Evolutionary conservation across 2,329 filamentous ascomycete species (phyloP).

Genomic region (Nigrospora osmanthi): DNA sequence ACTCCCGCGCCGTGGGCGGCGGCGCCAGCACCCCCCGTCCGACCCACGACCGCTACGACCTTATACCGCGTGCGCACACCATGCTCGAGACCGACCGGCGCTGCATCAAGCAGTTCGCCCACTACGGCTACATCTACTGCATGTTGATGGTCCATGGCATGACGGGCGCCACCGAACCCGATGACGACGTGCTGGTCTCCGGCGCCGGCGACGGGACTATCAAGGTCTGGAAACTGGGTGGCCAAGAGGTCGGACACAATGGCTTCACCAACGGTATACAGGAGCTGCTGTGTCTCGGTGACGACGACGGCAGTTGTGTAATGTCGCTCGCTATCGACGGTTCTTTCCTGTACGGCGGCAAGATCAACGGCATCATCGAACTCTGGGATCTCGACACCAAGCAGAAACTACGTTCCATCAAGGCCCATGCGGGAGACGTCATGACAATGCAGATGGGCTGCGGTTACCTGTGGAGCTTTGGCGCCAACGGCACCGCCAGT

Average conservation of each 20-base stretch:
- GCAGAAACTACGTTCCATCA: constrained; percentile 82
- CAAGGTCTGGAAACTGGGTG: constrained; percentile 75
- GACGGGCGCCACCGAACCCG: constrained; percentile 57
- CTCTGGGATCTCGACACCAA: constrained; percentile 95
- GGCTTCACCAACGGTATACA: constrained; percentile 53
- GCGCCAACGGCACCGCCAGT: constrained; percentile 80
- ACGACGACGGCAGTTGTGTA: constrained; percentile 55
- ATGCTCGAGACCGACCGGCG: constrained; percentile 75
- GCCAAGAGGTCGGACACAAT: constrained; percentile 36
- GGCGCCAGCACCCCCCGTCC: constrained; percentile 71
- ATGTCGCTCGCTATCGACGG: constrained; percentile 81
- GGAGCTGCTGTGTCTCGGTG: constrained; percentile 59
- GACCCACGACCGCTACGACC: constrained; percentile 47
- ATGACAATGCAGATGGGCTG: constrained; percentile 81
- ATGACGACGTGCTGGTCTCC: constrained; percentile 78
- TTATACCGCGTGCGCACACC: constrained; percentile 44
- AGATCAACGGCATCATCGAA: constrained; percentile 80
- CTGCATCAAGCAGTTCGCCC: constrained; percentile 80
- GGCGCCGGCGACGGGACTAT: constrained; percentile 91
- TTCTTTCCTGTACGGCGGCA: constrained; percentile 86
- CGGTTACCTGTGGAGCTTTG: constrained; percentile 78
- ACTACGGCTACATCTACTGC: constrained; percentile 93
- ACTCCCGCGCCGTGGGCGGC: constrained; percentile 79
- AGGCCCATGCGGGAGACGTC: constrained; percentile 71
- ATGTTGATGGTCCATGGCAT: constrained; percentile 78